Evolutionary conservation across 805 yeast genomes (phyloP), one percentile per base, ranked within the genome.

Genomic region (Trichomonascus vanleenenianus): DNA sequence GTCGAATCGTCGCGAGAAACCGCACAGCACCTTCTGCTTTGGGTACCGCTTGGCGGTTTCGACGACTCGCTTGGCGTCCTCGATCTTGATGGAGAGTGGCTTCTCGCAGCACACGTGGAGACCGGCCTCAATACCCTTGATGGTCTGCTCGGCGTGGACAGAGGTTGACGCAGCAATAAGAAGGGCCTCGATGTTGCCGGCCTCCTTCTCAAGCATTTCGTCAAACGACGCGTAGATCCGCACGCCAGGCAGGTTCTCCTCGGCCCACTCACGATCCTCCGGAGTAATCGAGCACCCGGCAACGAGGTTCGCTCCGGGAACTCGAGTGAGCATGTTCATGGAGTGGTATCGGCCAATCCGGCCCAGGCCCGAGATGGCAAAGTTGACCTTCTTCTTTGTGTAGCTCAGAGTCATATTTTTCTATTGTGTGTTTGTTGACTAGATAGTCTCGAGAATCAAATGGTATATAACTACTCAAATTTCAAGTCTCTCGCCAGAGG

Each of bases 41-140:
- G 56, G 56, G 11, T 43, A 31, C 32, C 47, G 39, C 22, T 44
- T 46, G 5, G 53, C 47, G 18, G 44, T 44, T 6, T 33, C 46
- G 30, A 31, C 51, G 16, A 41, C 56, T 20, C 11, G 31, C 33
- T 46, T 38, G 2, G 53, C 51, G 15, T 46, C 42, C 16, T 46
- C 38, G 42, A 46, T 22, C 37, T 20, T 20, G 12, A 15, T 8
- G 10, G 41, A 39, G 31, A 44, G 35, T 4, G 54, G 56, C 44
- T 53, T 53, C 40, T 53, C 56, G 39, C 52, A 48, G 19, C 50
- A 43, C 8, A 53, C 54, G 32, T 53, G 54, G 30, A 47, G 43
- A 7, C 51, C 51, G 14, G 37, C 40, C n/a, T 41, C 39, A 37
- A 53, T 43, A 11, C 55, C 55, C 16, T 30, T 25, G 22, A 45